A percentile compares a stretch with the other conserved stretches of the same genome.
phyloP scores from a whole-genome alignment of 768 basidiomycete species.

The Leccinum rimulosum region DNA sequence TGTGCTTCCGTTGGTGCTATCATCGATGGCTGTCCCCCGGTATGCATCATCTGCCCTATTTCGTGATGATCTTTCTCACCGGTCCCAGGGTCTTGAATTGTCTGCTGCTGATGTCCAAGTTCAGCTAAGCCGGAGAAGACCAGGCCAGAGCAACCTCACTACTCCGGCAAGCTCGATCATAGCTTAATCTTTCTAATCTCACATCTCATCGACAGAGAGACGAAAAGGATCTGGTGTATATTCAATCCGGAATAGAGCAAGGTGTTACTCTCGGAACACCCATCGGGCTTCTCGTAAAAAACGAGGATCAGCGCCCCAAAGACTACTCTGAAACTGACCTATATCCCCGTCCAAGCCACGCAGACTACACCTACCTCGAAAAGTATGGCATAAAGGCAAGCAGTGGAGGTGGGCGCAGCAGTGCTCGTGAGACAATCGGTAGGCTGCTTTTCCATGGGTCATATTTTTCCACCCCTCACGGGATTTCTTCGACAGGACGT shows the following conservation, averaged over 20 bases:
- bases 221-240: slow-evolving; percentile 90
- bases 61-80: slow-evolving; percentile 13
- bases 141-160: slow-evolving; percentile 95
- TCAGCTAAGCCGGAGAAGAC: slow-evolving; percentile 87
- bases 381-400: slow-evolving; percentile 98
- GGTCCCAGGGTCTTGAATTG: slow-evolving; percentile 72
- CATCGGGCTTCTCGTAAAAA: slow-evolving; percentile 93
- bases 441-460: slow-evolving; percentile 14
- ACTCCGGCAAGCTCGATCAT: slow-evolving; percentile 69
- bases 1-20: slow-evolving; percentile 97
- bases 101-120: slow-evolving; percentile 82
- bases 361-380: slow-evolving; percentile 96
- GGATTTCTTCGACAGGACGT: slow-evolving; percentile 52
- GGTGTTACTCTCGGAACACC: slow-evolving; percentile 97
- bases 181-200: background rate
- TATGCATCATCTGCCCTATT: slow-evolving; percentile 37
- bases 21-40: slow-evolving; percentile 96
- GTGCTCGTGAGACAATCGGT: slow-evolving; percentile 97
- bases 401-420: slow-evolving; percentile 92
- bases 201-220: slow-evolving; percentile 63
- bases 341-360: slow-evolving; percentile 96
- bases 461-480: slow-evolving; percentile 3
- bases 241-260: slow-evolving; percentile 93
- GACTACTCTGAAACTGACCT: slow-evolving; percentile 98
- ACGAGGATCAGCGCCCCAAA: slow-evolving; percentile 97